Evolutionary conservation across 768 basidiomycete genomes (phyloP).

Genomic region (Podaxis sp.): DNA sequence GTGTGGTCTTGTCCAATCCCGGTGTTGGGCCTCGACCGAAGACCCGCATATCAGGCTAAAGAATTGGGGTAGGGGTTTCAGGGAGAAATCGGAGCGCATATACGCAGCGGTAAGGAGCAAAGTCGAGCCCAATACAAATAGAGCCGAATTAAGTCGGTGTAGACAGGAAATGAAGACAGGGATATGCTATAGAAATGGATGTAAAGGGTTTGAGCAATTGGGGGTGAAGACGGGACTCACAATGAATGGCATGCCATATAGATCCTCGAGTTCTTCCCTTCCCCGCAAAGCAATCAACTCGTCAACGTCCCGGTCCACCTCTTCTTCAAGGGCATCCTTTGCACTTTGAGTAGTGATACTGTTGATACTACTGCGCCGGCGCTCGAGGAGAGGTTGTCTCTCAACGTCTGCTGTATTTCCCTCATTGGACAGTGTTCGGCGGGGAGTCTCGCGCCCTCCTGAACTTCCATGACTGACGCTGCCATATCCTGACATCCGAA

Average conservation of each 20-base stretch:
- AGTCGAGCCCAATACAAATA: constrained; percentile 65
- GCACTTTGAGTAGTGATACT: background rate
- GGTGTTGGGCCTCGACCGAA: background rate
- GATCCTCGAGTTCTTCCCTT: constrained; percentile 72
- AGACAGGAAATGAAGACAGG: constrained; percentile 77
- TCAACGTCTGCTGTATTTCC: constrained; percentile 17
- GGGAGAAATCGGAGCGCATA: constrained; percentile 45
- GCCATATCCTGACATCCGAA: background rate
- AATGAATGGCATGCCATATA: constrained; percentile 77
- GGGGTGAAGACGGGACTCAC: constrained; percentile 38
- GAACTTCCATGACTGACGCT: background rate
- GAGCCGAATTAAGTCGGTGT: constrained; percentile 68
- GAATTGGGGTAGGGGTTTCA: constrained; percentile 13
- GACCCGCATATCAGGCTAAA: background rate
- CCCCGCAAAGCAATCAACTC: constrained; percentile 57
- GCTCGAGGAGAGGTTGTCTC: constrained; percentile 30
- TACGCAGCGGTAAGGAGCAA: constrained; percentile 60
- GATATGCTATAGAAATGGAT: constrained; percentile 39
- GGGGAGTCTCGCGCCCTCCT: background rate
- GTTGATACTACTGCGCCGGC: background rate
- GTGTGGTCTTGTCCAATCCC: background rate
- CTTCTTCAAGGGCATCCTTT: constrained; percentile 21
- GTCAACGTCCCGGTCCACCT: constrained; percentile 65
- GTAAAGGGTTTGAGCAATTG: constrained; percentile 10
- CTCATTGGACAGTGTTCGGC: background rate